Conservation (phyloP, 768 basidiomycete genomes). For the Amanita pseudoporphyria region DNA sequence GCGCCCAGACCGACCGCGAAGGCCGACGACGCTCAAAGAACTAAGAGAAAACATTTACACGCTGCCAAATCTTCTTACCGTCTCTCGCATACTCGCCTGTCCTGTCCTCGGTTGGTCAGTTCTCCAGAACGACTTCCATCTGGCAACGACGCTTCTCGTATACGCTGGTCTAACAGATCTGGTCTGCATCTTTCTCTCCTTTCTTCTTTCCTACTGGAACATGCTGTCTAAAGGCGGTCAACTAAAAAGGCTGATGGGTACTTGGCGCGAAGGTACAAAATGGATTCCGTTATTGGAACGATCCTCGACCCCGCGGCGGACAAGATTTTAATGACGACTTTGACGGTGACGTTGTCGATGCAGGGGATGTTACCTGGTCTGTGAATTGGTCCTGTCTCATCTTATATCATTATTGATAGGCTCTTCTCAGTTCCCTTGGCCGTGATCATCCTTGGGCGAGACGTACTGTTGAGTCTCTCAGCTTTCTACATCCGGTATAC, state of each 20-base stretch:
- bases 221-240: constrained; percentile 4
- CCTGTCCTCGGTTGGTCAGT: constrained; percentile 91
- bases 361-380: constrained; percentile 76
- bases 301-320: constrained; percentile 97
- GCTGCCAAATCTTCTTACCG: constrained; percentile 81
- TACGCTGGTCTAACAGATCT: constrained; percentile 91
- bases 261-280: constrained; percentile 77
- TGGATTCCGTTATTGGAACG: constrained; percentile 87
- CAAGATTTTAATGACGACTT: constrained; percentile 90
- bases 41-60: constrained; percentile 88
- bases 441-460: constrained; percentile 80
- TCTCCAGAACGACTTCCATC: constrained; percentile 64
- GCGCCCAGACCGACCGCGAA: neutral
- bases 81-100: constrained; percentile 81
- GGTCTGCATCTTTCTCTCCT: constrained; percentile 37
- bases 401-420: neutral
- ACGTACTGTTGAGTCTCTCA: constrained; percentile 74
- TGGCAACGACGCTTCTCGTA: constrained; percentile 76
- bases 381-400: constrained; percentile 14
- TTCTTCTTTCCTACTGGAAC: constrained; percentile 2
- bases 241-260: constrained; percentile 77
- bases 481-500: constrained; percentile 93
- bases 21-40: neutral
- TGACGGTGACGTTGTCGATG: constrained; percentile 79
- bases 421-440: constrained; percentile 66